These are phyloP conservation scores for Umbelopsis ramanniana DNA, from an alignment of 192 early-diverging fungal species.

Conservation along the genomic window DNA sequence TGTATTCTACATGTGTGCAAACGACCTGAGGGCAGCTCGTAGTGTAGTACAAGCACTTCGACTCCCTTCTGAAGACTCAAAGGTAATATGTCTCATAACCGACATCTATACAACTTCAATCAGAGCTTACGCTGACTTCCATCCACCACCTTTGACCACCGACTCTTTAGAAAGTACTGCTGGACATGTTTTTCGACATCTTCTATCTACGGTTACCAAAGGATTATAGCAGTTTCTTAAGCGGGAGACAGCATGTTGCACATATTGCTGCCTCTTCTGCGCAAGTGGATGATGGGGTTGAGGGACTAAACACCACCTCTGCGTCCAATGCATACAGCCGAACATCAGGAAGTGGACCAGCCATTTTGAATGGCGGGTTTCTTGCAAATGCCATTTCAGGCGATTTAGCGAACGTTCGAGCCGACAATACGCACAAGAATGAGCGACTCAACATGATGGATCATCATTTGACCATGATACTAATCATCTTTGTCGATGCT, in stretches of 20 bases:
- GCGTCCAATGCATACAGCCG: background rate
- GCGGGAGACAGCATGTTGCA: constrained; percentile 42
- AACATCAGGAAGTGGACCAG: background rate
- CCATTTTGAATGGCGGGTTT: constrained; percentile 15
- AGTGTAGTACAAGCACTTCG: constrained; percentile 73
- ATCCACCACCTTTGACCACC: too few relatives aligned
- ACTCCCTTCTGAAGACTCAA: constrained; percentile 72
- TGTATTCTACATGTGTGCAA: constrained; percentile 73
- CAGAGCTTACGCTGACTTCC: background rate
- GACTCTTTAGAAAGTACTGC: constrained; percentile 66
- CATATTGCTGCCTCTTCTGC: constrained; percentile 27
- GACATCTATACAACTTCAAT: too few relatives aligned
- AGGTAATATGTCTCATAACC: constrained; percentile 44
- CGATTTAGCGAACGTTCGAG: background rate
- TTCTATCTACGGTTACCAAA: constrained; percentile 72
- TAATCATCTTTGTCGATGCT: constrained; percentile 79
- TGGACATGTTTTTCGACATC: constrained; percentile 84
- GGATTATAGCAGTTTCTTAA: constrained; percentile 53
- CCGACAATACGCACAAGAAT: constrained; percentile 2
- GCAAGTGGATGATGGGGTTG: background rate
- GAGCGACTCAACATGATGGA: constrained; percentile 66
- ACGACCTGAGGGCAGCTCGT: constrained; percentile 69
- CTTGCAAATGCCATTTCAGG: constrained; percentile 4
- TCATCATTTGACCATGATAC: constrained; percentile 70
- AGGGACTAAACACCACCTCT: background rate